A percentile compares a stretch with the other conserved stretches of the same genome.
These are phyloP conservation scores for Penicillium pancosmium DNA, from an alignment of 495 filamentous ascomycete genomes.

Conservation along the genomic window DNA sequence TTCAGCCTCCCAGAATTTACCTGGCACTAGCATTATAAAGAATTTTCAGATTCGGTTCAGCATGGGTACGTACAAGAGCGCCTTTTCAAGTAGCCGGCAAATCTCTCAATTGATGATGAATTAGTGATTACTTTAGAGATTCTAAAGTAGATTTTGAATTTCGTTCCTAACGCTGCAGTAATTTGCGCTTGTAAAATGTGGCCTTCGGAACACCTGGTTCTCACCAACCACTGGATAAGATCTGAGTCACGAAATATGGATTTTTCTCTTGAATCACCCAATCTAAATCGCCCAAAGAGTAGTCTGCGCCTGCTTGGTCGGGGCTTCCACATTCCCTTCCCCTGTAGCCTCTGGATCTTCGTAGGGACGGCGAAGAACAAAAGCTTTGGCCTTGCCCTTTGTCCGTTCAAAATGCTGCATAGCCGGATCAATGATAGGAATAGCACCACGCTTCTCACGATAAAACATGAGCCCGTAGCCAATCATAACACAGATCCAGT, in stretches of 20 bases:
- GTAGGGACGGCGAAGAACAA: background rate
- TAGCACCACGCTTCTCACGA: constrained; percentile 17
- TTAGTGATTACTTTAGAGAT: background rate
- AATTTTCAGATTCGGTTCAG: background rate
- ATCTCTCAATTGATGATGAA: background rate
- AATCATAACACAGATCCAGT: constrained; percentile 61
- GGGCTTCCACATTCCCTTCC: background rate
- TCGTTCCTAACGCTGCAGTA: no score
- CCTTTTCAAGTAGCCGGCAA: background rate
- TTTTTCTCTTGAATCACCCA: background rate
- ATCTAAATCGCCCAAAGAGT: background rate
- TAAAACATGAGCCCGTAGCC: constrained; percentile 28
- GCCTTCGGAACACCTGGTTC: background rate
- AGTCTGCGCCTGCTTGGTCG: background rate
- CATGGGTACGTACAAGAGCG: background rate
- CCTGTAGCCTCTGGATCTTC: background rate
- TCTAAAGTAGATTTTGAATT: background rate
- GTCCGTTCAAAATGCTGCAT: background rate
- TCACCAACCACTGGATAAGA: background rate
- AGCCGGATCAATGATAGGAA: background rate
- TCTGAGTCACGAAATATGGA: background rate
- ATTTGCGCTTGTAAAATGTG: no score
- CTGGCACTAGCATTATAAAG: background rate
- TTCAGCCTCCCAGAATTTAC: background rate
- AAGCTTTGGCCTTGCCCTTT: background rate